Conservation (phyloP, 1,284 basidiomycete genomes). For the Entoloma clypeatum region DNA sequence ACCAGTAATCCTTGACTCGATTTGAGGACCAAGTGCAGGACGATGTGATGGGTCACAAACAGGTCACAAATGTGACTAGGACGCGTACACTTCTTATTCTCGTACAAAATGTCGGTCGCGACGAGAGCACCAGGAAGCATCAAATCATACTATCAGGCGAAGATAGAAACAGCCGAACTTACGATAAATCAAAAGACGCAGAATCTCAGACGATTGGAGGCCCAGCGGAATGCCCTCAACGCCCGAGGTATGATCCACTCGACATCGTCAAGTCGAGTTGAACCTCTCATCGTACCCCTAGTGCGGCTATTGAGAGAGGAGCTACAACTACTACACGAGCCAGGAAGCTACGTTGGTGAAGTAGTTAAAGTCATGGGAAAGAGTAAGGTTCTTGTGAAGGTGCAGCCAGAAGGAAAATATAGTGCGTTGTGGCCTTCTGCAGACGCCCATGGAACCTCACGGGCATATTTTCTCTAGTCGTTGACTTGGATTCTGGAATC, state of each 20-base stretch:
- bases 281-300: slow-evolving; percentile 23
- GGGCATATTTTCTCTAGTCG: slow-evolving; percentile 52
- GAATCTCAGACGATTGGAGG: slow-evolving; percentile 92
- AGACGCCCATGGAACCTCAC: not conserved
- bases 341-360: slow-evolving; percentile 97
- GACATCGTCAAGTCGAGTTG: not conserved
- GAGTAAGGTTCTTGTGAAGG: slow-evolving; percentile 98
- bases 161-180: slow-evolving; percentile 91
- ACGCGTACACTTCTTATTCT: slow-evolving; percentile 25
- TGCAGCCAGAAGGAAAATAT: slow-evolving; percentile 99
- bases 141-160: slow-evolving; percentile 92
- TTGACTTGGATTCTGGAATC: slow-evolving; percentile 90
- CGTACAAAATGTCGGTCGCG: slow-evolving; percentile 15
- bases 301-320: slow-evolving; percentile 91
- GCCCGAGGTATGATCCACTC: slow-evolving; percentile 67
- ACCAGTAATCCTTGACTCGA: too few species aligned
- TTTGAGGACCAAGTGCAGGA: too few species aligned
- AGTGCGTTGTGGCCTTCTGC: slow-evolving; percentile 48
- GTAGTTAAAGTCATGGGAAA: slow-evolving; percentile 99
- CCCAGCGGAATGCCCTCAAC: slow-evolving; percentile 95
- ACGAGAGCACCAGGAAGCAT: slow-evolving; percentile 54
- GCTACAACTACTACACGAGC: slow-evolving; percentile 92
- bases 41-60: slow-evolving; percentile 22
- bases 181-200: slow-evolving; percentile 96
- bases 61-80: too few species aligned